A percentile compares a stretch with the other conserved stretches of the same genome.
Conservation (phyloP, 1,139 yeast species). For the Lodderomyces pseudojiufengensis region DNA sequence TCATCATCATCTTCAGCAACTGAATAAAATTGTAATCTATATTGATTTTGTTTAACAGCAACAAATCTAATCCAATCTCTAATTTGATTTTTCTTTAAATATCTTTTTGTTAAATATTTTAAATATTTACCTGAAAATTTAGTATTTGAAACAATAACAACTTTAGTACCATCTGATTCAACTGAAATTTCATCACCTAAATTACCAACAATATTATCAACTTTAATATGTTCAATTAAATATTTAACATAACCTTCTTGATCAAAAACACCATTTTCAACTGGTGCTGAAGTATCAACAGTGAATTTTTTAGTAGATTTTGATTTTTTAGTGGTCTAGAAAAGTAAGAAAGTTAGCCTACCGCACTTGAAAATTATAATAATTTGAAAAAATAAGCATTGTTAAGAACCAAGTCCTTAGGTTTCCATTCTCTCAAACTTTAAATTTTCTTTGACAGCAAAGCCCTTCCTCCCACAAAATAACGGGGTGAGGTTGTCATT, state of each 20-base stretch:
- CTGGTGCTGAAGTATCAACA: conserved; percentile 97
- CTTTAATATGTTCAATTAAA: conserved; percentile 99
- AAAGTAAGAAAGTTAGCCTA: conserved; percentile 49
- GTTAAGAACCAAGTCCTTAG: no score
- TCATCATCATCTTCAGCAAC: conserved; percentile 95
- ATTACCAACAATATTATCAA: conserved; percentile 94
- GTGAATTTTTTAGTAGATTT: conserved; percentile 83
- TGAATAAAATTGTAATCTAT: conserved; percentile 99
- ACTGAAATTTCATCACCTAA: conserved; percentile 93
- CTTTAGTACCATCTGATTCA: conserved; percentile 70
- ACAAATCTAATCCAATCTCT: conserved; percentile 99
- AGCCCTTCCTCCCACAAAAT: conserved; percentile 9
- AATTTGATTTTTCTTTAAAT: conserved; percentile 99
- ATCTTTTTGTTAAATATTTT: conserved; percentile 98
- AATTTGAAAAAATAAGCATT: conserved; percentile 9
- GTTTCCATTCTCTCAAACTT: no score
- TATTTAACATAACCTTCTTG: conserved; percentile 96
- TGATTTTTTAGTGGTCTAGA: conserved; percentile 76
- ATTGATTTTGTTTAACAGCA: conserved; percentile 91
- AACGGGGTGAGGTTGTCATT: conserved; percentile 2
- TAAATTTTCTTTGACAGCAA: conserved; percentile 12
- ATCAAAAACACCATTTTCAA: conserved; percentile 96
- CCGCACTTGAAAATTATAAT: conserved; percentile 42
- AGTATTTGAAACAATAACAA: conserved; percentile 85
- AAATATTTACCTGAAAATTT: conserved; percentile 99